These are phyloP conservation scores for Colletotrichum viniferum DNA, from an alignment of 2,329 filamentous ascomycete genomes.

Conservation along the genomic window DNA sequence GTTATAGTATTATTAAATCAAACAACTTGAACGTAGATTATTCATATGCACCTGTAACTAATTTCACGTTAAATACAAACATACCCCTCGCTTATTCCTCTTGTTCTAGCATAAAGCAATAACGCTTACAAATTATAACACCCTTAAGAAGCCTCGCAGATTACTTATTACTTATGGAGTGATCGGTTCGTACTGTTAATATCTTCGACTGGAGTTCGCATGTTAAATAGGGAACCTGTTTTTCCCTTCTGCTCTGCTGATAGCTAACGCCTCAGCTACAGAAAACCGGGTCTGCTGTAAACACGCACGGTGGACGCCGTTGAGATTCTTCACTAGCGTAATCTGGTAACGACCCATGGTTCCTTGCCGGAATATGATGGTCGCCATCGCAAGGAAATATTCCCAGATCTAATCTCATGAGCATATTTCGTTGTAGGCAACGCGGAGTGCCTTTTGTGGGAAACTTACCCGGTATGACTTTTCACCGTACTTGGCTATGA, in stretches of 20 bases:
- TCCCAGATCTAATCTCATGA: constrained; percentile 72
- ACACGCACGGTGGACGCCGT: constrained; percentile 70
- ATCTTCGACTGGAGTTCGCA: fast-evolving
- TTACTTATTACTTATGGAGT: background rate
- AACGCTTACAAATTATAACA: background rate
- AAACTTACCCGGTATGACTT: constrained; percentile 70
- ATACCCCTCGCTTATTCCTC: background rate
- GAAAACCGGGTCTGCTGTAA: background rate
- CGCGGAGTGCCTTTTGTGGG: constrained; percentile 40
- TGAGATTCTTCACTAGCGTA: constrained; percentile 81
- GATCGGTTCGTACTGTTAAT: background rate
- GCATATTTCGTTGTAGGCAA: constrained; percentile 63
- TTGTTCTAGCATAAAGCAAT: background rate
- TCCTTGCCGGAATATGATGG: constrained; percentile 78
- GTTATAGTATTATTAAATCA: fast-evolving
- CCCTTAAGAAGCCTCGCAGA: background rate
- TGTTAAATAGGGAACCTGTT: background rate
- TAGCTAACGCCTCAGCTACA: background rate
- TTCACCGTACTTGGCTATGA: constrained; percentile 84
- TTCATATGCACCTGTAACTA: background rate
- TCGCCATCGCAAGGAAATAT: constrained; percentile 79
- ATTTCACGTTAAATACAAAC: background rate
- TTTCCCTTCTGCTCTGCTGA: background rate
- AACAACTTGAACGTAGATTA: background rate
- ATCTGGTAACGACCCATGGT: constrained; percentile 81